phyloP scores from a whole-genome alignment of 2,329 filamentous ascomycete genomes.

The Rutstroemia sp. region DNA sequence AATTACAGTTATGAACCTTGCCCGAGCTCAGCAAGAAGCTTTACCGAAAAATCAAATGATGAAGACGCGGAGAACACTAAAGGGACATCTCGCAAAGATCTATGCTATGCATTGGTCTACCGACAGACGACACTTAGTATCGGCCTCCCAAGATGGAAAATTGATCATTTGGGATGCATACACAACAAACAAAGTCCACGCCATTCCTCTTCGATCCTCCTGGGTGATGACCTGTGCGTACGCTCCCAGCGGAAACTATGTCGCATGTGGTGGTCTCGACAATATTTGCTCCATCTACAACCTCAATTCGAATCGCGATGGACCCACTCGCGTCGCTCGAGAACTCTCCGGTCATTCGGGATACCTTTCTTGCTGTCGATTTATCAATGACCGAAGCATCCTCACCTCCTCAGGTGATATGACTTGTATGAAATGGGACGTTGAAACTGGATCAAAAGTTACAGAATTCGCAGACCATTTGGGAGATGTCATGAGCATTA shows the following conservation, averaged over 20 bases:
- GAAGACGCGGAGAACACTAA: slow-evolving; percentile 94
- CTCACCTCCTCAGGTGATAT: slow-evolving; percentile 98
- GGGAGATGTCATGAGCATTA: slow-evolving; percentile 99
- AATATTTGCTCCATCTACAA: slow-evolving; percentile 99
- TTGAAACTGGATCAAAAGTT: slow-evolving; percentile 93
- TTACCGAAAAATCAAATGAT: slow-evolving; percentile 87
- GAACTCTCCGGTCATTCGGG: slow-evolving; percentile 96
- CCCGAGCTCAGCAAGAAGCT: slow-evolving; percentile 84
- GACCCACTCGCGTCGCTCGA: slow-evolving; percentile 90
- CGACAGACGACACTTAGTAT: slow-evolving; percentile 92
- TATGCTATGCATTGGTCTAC: slow-evolving; percentile 99
- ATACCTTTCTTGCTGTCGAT: slow-evolving; percentile 96
- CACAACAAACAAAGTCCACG: slow-evolving; percentile 98
- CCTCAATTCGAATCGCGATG: slow-evolving; percentile 85
- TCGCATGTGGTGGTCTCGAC: slow-evolving; percentile 95
- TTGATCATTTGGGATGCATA: slow-evolving; percentile 99
- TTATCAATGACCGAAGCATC: slow-evolving; percentile 97
- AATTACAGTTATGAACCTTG: slow-evolving; percentile 75
- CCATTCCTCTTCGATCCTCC: slow-evolving; percentile 91
- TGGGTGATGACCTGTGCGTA: slow-evolving; percentile 99
- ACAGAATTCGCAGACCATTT: slow-evolving; percentile 98
- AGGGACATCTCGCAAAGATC: slow-evolving; percentile 97
- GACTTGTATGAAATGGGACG: slow-evolving; percentile 99
- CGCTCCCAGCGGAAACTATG: slow-evolving; percentile 95
- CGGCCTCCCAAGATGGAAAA: slow-evolving; percentile 97